Conservation (phyloP, 768 basidiomycete species). For the Strobilomyces confusus region DNA sequence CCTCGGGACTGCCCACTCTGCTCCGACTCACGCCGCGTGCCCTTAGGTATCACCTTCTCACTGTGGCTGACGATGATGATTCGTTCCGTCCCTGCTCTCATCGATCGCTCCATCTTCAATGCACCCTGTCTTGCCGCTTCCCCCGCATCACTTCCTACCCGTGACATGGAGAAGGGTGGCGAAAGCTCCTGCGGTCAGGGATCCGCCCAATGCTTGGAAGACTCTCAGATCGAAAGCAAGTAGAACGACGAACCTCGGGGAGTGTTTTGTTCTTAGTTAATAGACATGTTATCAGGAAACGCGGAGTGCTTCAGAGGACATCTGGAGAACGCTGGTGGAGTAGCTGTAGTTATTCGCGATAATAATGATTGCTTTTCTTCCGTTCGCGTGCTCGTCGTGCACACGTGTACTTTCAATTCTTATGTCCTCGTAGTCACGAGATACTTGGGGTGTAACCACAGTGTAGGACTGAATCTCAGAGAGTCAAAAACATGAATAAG, state of each 20-base stretch:
- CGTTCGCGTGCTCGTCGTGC: too few relatives aligned
- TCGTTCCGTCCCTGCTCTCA: conserved; percentile 42
- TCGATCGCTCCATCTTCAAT: conserved; percentile 45
- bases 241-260: not conserved
- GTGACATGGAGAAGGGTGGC: conserved; percentile 4
- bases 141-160: not conserved
- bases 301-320: not conserved
- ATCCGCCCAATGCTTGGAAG: not conserved
- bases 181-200: not conserved
- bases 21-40: not conserved
- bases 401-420: too few relatives aligned
- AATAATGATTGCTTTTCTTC: not conserved
- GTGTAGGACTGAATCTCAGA: too few relatives aligned
- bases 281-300: not conserved
- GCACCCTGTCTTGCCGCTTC: conserved; percentile 39
- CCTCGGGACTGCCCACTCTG: not conserved
- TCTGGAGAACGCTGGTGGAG: not conserved
- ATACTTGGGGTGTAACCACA: not conserved
- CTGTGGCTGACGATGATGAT: conserved; percentile 41
- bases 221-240: not conserved
- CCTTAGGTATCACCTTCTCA: conserved; percentile 37
- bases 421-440: not conserved
- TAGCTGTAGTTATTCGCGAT: not conserved
- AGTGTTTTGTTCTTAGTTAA: not conserved
- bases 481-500: too few relatives aligned